Base-by-base conservation (phyloP, 2,329 filamentous ascomycete species). In the Cytospora piceicola region DNA sequence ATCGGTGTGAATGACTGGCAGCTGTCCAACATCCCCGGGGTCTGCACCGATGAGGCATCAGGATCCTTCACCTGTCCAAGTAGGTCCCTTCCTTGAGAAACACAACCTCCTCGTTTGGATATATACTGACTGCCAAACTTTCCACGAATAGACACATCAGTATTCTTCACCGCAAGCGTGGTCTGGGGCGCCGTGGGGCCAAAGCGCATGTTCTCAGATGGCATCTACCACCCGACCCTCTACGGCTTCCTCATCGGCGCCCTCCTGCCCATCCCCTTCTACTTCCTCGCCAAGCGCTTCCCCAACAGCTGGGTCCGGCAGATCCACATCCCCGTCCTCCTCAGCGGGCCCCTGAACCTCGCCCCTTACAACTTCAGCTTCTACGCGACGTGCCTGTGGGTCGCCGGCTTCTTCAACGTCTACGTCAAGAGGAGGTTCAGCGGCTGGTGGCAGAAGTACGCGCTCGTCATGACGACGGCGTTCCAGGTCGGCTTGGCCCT, bases 161-260 rank as follows among this genome's bases (percentile, higher is more conserved):
- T 82, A 4, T 85, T 85, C 73, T 87, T 85, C 73, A 86, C 83
- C 0, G 82, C 84, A 1, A 81, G 83, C 0, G 79, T 86, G 0
- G 76, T 86, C 4, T 86, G 83, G 83, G 84, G 83, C 29, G 83
- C 82, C 1, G 80, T 86, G 46, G 83, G 83, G 0, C 82, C 83
- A 0, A 75, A 75, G 66, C 82, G 81, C 72, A 78, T 85, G 34
- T 86, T 83, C 68, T 74, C 75, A 24, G 73, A 78, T 12, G 81
- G 82, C 9, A 78, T 80, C 63, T 86, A 86, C 73, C 80, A 77
- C 3, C 74, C 78, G 58, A 78, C 81, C 0, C 72, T 85, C 34
- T 70, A 82, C 12, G 83, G 82, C 3, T 86, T 85, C 69, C 82
- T 82, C 2, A 70, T 84, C 9, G 84, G 84, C 15, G 73, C 81